phyloP scores from a whole-genome alignment of 768 basidiomycete genomes.

The Tylopilus balloui region DNA sequence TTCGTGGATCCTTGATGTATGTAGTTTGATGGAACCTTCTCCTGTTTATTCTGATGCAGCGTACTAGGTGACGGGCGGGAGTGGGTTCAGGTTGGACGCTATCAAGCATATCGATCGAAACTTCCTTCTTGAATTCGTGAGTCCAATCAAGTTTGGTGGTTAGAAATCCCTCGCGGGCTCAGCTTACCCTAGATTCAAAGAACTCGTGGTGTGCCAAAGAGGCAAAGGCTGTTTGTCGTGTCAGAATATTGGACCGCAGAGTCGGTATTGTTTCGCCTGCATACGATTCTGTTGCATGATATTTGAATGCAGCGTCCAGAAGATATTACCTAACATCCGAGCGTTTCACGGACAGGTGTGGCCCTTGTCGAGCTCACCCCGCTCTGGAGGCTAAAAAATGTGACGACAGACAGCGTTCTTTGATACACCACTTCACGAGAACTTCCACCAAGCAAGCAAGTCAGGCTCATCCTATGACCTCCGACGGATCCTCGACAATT shows the following conservation, averaged over 20 bases:
- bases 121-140: conserved; percentile 68
- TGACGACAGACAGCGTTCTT: conserved; percentile 73
- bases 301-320: conserved; percentile 36
- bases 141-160: neutral
- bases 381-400: neutral
- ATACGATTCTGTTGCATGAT: neutral
- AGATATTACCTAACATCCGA: conserved; percentile 54
- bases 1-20: conserved; percentile 63
- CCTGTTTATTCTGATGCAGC: neutral
- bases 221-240: conserved; percentile 54
- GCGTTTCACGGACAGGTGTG: conserved; percentile 62
- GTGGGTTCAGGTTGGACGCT: conserved; percentile 84
- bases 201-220: conserved; percentile 42
- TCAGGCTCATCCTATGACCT: conserved; percentile 68
- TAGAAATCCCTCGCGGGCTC: neutral
- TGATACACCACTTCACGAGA: conserved; percentile 85
- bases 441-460: conserved; percentile 74
- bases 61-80: conserved; percentile 57
- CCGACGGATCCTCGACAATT: conserved; percentile 63
- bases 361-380: conserved; percentile 8
- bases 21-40: conserved; percentile 1
- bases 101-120: conserved; percentile 82
- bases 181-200: conserved; percentile 43
- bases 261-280: conserved; percentile 35
- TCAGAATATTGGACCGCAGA: conserved; percentile 83